These are phyloP conservation scores for Orbilia quercus DNA, from an alignment of 2,329 filamentous ascomycete genomes.

Conservation along the genomic window DNA sequence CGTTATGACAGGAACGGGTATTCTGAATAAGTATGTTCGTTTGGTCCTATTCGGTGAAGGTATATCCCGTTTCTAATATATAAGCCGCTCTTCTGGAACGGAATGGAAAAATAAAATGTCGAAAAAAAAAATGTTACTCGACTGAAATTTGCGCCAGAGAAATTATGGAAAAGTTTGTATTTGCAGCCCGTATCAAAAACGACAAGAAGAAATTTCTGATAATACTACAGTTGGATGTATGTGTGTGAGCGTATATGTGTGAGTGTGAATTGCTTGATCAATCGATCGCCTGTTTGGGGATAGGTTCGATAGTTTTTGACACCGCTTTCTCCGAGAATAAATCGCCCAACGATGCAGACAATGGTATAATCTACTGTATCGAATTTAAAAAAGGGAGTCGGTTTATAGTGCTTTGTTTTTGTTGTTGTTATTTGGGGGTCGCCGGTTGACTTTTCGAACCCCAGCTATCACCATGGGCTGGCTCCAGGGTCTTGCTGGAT, in stretches of 20 bases:
- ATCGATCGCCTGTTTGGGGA: not conserved
- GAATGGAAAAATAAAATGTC: conserved; percentile 51
- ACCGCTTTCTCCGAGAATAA: conserved; percentile 12
- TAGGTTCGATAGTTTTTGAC: conserved; percentile 3
- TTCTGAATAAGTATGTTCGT: conserved; percentile 7
- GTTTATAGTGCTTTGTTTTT: conserved; percentile 51
- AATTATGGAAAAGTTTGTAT: conserved; percentile 39
- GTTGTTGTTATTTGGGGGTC: conserved; percentile 53
- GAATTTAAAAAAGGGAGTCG: conserved; percentile 26
- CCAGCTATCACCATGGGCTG: conserved; percentile 52
- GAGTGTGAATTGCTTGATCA: conserved; percentile 4
- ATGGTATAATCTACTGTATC: too few species aligned
- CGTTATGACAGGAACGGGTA: conserved; percentile 46
- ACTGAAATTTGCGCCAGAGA: conserved; percentile 36
- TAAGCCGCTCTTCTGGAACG: conserved; percentile 46
- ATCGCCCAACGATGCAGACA: conserved; percentile 27
- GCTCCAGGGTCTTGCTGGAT: conserved; percentile 50
- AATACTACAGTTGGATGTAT: conserved; percentile 33
- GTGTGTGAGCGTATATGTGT: too few species aligned
- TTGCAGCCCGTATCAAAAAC: conserved; percentile 24
- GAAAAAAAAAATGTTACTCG: conserved; percentile 45
- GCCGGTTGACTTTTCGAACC: conserved; percentile 38
- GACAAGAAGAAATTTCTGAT: conserved; percentile 15
- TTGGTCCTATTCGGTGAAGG: conserved; percentile 16
- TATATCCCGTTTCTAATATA: conserved; percentile 43